phyloP scores from a whole-genome alignment of 495 filamentous ascomycete genomes.

The Aspergillus nanangensis region DNA sequence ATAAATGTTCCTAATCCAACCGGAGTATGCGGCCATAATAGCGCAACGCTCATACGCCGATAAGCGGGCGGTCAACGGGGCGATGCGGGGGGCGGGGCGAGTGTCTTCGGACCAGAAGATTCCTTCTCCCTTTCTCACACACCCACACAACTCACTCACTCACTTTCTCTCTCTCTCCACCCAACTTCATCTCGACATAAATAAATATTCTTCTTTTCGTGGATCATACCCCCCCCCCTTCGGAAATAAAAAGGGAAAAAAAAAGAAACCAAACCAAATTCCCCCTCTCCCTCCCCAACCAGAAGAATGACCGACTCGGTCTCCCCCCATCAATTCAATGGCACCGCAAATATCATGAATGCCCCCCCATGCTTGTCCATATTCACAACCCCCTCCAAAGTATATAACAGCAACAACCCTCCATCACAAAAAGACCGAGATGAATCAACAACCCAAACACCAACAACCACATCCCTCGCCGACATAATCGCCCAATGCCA shows the following conservation, averaged over 20 bases:
- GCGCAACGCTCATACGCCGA: no score
- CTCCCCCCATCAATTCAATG: neutral
- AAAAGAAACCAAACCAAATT: no score
- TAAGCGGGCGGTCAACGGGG: conserved; percentile 5
- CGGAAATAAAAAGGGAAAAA: no score
- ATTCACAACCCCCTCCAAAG: neutral
- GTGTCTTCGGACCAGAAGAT: conserved; percentile 7
- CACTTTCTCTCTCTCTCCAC: no score
- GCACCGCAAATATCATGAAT: neutral
- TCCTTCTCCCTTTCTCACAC: neutral
- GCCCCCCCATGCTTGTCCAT: neutral
- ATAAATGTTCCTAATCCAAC: no score
- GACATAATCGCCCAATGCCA: conserved; percentile 58
- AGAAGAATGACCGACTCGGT: conserved; percentile 1
- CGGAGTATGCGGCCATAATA: no score
- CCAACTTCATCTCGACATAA: no score
- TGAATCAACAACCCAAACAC: neutral
- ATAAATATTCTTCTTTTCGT: no score
- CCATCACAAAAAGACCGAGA: no score
- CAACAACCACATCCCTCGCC: conserved; percentile 18
- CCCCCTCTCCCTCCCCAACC: neutral
- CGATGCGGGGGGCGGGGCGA: conserved; percentile 8
- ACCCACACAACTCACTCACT: neutral
- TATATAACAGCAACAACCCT: no score
- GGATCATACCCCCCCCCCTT: no score